Evolutionary conservation across 139 green algal genomes (phyloP), one percentile per base, ranked within the genome.

Genomic region (Microglena sp.): DNA sequence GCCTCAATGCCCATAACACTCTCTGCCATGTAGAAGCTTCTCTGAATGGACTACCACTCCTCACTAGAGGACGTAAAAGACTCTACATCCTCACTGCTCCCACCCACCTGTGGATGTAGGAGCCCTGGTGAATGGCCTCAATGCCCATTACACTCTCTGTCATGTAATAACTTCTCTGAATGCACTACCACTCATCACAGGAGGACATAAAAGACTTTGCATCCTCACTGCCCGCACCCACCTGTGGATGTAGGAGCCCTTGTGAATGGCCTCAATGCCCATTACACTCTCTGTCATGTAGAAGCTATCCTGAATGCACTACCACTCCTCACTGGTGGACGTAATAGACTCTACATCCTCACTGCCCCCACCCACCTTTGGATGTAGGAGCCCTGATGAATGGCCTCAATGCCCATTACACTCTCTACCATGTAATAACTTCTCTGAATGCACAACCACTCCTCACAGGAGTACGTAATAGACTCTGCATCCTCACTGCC

Each of bases 31-130:
- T 97, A 97, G 73, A 95, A 96, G 22, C 81, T 33, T 86, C 85
- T 85, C 77, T n/a, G 91, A 27, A 97, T 96, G 81, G n/a, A n/a
- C n/a, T n/a, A n/a, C n/a, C n/a, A n/a, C n/a, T n/a, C n/a, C n/a
- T n/a, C n/a, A n/a, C n/a, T n/a, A n/a, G n/a, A n/a, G n/a, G n/a
- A n/a, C n/a, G n/a, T n/a, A n/a, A n/a, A n/a, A n/a, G 5, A 77
- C 35, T 1, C n/a, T n/a, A n/a, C n/a, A 50, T 50, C 18, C 40
- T n/a, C 40, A n/a, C 40, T 11, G n/a, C n/a, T n/a, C n/a, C n/a
- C n/a, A n/a, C n/a, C n/a, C n/a, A n/a, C n/a, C 63, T 56, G 75
- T 98, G 92, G 30, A 98, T 96, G 82, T 96, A 97, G 57, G 83
- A 83, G 45, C 84, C 69, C 29, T 66, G 72, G 81, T 98, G 92